phyloP scores from a whole-genome alignment of 2,329 filamentous ascomycete genomes.

The Penicillium sp. region DNA sequence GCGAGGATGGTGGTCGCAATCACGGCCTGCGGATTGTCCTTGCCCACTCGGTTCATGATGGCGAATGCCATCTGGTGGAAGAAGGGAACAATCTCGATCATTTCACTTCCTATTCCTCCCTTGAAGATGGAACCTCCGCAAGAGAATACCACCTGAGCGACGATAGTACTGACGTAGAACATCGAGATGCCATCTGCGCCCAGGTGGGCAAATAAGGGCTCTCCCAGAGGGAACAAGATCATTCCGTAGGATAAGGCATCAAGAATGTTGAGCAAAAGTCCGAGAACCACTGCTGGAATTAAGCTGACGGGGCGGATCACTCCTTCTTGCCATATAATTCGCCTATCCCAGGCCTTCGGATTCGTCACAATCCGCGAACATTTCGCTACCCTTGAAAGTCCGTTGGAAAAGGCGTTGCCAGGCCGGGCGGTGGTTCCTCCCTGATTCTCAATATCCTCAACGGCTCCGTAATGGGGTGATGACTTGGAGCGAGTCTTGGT shows the following conservation, averaged over 20 bases:
- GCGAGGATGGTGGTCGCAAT: constrained; percentile 92
- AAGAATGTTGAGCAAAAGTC: constrained; percentile 84
- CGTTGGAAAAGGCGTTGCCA: constrained; percentile 13
- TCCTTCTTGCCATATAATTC: constrained; percentile 61
- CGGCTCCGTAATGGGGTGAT: constrained; percentile 30
- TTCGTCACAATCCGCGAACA: constrained; percentile 46
- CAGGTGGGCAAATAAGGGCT: constrained; percentile 77
- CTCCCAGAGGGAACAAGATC: constrained; percentile 91
- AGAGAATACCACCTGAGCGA: constrained; percentile 88
- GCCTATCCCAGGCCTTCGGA: constrained; percentile 70
- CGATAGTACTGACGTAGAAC: constrained; percentile 96
- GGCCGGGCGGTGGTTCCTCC: constrained; percentile 8
- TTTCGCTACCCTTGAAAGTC: constrained; percentile 20
- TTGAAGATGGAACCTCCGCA: constrained; percentile 80
- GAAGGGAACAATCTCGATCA: constrained; percentile 98
- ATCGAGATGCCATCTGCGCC: constrained; percentile 95
- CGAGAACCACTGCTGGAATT: constrained; percentile 83
- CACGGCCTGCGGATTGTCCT: constrained; percentile 77
- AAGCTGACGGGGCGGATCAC: constrained; percentile 68
- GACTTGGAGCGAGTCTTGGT: constrained; percentile 29
- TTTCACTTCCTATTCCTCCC: constrained; percentile 88
- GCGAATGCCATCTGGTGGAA: constrained; percentile 97
- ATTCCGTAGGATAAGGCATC: constrained; percentile 95
- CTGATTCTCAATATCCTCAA: constrained; percentile 35
- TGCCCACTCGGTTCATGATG: constrained; percentile 75